Evolutionary conservation across 441 rosid species (phyloP).

Genomic region (Eutrema salsugineum): DNA sequence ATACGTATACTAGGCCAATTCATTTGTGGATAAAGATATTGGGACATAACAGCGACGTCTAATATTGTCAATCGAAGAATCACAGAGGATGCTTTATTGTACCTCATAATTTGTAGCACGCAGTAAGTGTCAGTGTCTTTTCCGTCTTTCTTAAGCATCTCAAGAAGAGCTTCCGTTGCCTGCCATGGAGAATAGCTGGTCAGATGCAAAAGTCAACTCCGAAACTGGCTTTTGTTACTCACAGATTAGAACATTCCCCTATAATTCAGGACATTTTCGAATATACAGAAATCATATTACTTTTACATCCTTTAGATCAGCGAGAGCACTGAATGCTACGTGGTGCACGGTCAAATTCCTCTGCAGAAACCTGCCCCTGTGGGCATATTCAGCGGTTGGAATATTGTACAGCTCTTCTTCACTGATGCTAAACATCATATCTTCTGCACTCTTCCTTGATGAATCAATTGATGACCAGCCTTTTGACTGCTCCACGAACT

Average conservation of each 20-base stretch:
- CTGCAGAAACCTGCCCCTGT: slow-evolving; percentile 60
- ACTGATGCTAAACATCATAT: slow-evolving; percentile 64
- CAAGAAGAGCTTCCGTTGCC: slow-evolving; percentile 70
- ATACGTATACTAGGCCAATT: not conserved
- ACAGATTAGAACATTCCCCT: not conserved
- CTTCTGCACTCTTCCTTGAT: slow-evolving; percentile 55
- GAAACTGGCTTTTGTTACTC: not conserved
- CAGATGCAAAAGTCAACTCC: slow-evolving; percentile 13
- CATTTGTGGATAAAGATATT: not conserved
- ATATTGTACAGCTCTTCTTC: slow-evolving; percentile 89
- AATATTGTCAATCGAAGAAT: not conserved
- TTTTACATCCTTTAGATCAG: slow-evolving; percentile 69
- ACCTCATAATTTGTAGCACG: slow-evolving; percentile 71
- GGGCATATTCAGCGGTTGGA: slow-evolving; percentile 72
- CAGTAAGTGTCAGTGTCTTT: slow-evolving; percentile 61
- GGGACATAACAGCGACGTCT: not conserved
- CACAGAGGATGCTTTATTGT: slow-evolving; percentile 5
- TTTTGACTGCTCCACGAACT: slow-evolving; percentile 80
- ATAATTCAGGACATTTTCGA: not conserved
- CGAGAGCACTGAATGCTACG: slow-evolving; percentile 80
- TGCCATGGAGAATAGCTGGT: slow-evolving; percentile 26
- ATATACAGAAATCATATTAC: slow-evolving; percentile 36
- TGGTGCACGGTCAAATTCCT: slow-evolving; percentile 71
- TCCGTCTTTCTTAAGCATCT: slow-evolving; percentile 76
- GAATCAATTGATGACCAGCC: slow-evolving; percentile 85